Base-by-base conservation (phyloP, 768 basidiomycete species). In the Rhodosporidiobolus sp. region DNA sequence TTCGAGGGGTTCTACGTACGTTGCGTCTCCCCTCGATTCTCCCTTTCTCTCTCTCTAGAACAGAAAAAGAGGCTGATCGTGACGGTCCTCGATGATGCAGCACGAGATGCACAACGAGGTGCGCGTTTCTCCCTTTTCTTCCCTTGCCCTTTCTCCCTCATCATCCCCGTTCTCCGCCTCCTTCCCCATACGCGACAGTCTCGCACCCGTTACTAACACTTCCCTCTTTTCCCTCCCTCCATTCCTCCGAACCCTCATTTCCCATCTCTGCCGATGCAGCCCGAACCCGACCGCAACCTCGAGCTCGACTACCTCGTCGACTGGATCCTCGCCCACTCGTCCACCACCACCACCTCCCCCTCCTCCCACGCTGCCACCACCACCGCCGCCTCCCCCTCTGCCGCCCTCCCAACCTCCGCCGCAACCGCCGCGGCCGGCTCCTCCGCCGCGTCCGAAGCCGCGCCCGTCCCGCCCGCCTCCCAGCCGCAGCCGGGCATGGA, bases 71-170 rank as follows among this genome's bases (percentile, higher is more conserved):
- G 26, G 35, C 45, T 52, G 28, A 55, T 9, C 32, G 38, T 24
- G 16, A 7, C 22, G n/a, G 1, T 34, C 17, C 48, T 34, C 22
- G n/a, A 8, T 6, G 9, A 5, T 12, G 14, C 61, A 74, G 69
- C 74, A 75, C 67, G 74, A 75, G 60, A 75, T 75, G 74, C 74
- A 75, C 60, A 75, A 75, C 67, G 74, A 72, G 69, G 69, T 60
- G 3, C 20, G 64, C n/a, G n/a, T 17, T 34, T 43, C 6, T 10
- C 24, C 24, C 46, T 30, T 26, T 2, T n/a, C 11, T 22, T 30
- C n/a, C n/a, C 38, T 32, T 46, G 34, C 32, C 20, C 58, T 55
- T 12, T 35, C 22, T 19, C 11, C 26, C n/a, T 1, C 22, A 2
- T 17, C 43, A 12, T 11, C 10, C n/a, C 7, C 35, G 20, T 45